Evolutionary conservation across 2,329 filamentous ascomycete species (phyloP).

Genomic region (Lachnellula subtilissima): DNA sequence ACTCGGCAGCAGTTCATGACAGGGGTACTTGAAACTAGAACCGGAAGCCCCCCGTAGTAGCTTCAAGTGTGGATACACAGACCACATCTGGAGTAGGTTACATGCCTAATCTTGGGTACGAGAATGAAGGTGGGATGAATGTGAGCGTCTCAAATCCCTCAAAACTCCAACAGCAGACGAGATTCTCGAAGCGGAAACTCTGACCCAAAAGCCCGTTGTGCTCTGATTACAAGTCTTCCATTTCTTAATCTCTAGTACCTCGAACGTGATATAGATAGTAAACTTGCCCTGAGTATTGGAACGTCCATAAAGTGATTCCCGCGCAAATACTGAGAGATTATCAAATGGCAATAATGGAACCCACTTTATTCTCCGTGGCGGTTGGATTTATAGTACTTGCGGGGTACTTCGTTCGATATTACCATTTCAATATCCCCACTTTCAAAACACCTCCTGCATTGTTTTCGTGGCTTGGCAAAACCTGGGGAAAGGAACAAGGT

Average conservation of each 20-base stretch:
- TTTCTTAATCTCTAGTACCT: neutral
- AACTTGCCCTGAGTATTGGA: neutral
- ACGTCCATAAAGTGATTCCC: neutral
- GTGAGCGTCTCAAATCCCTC: neutral
- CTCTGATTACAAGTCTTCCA: no score
- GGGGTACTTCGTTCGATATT: neutral
- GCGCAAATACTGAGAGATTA: neutral
- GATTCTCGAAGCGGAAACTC: no score
- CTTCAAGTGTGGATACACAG: neutral
- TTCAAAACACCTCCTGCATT: neutral
- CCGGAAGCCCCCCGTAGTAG: neutral
- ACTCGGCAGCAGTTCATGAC: neutral
- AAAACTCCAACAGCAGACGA: no score
- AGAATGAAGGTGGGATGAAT: neutral
- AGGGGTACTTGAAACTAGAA: neutral
- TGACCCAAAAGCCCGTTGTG: no score
- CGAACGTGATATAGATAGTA: neutral
- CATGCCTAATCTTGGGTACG: neutral
- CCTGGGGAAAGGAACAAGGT: neutral
- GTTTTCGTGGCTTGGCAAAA: neutral
- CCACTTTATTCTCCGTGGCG: conserved; percentile 1
- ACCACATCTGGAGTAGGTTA: neutral
- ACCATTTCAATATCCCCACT: neutral
- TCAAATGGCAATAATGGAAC: neutral
- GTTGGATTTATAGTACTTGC: conserved; percentile 1